A percentile compares a stretch with the other conserved stretches of the same genome.
Evolutionary conservation across 345 rosid genomes (phyloP).

Genomic region (Angophora floribunda): DNA sequence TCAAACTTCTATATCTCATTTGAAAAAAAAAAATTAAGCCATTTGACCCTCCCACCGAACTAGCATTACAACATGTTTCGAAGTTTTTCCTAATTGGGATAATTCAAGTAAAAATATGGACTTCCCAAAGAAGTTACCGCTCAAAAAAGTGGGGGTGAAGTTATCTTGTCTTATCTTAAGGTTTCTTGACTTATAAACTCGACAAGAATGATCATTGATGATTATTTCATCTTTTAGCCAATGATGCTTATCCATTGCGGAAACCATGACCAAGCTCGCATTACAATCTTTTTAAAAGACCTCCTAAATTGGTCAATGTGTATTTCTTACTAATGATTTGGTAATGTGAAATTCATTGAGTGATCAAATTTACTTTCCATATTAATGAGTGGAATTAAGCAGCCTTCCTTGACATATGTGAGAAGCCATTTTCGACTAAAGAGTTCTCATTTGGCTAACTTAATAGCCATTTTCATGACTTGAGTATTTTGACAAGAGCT

Average conservation of each 20-base stretch:
- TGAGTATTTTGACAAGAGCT: too few species aligned
- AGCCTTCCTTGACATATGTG: too few species aligned
- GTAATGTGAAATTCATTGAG: background rate
- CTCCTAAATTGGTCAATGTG: background rate
- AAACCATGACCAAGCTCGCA: background rate
- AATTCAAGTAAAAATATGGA: background rate
- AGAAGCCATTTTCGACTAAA: too few species aligned
- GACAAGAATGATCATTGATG: background rate
- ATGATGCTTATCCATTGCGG: background rate
- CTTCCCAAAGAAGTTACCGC: background rate
- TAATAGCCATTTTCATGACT: too few species aligned
- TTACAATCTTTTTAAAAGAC: background rate
- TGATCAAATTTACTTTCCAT: background rate
- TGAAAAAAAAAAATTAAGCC: background rate
- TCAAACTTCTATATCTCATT: background rate
- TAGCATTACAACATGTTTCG: background rate
- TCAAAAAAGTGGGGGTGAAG: background rate
- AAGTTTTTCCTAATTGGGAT: background rate
- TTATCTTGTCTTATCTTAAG: background rate
- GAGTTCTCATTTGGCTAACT: too few species aligned
- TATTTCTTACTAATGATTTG: too few species aligned
- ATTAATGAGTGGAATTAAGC: too few species aligned
- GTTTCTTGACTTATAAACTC: background rate
- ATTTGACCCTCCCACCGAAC: background rate
- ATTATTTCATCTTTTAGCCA: background rate